Evolutionary conservation across 306 rosid genomes (phyloP), one percentile per base, ranked within the genome.

Genomic region (Amphicarpaea edgeworthii): DNA sequence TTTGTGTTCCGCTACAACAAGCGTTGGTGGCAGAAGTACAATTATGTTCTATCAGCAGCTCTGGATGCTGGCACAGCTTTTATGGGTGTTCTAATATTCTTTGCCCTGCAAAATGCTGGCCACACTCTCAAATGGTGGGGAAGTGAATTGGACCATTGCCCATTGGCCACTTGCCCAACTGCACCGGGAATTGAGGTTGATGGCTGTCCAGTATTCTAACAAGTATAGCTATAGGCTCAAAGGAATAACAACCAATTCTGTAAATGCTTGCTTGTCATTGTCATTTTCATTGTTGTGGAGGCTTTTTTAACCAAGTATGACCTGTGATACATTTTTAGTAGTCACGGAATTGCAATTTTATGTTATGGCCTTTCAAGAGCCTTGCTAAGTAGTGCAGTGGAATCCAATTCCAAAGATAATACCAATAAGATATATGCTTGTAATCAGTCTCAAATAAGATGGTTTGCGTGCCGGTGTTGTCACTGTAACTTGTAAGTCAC

Each of bases 11-110:
- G 84, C 26, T 90, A 80, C 85, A 92, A 87, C 75, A 90, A 90
- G 64, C 85, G 90, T 12, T 96, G 99, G 99, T 96, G 99, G 99
- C 98, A 92, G 87, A 96, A 89, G 68, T 96, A 96, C 71, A 96
- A 96, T 57, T 96, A 96, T 47, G 87, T 96, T 7, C 91, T 96
- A 17, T 96, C 98, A 0, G 99, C 98, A 0, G 99, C 98, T 32
- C 76, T 96, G 24, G 99, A 96, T 78, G 98, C 99, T 0, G 99
- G 99, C 28, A 96, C 99, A 0, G 99, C 98, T 17, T 90, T 96
- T 71, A 96, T 96, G 99, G 99, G 93, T 6, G 99, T 96, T 32
- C 75, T 96, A 0, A 47, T 96, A 20, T 96, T 96, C 90, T 90
- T 96, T 30, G 91, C 87, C 0, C 55, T 96, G 74, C 99, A 92